phyloP scores from a whole-genome alignment of 139 green algal genomes.

The Coelastrella sp. region DNA sequence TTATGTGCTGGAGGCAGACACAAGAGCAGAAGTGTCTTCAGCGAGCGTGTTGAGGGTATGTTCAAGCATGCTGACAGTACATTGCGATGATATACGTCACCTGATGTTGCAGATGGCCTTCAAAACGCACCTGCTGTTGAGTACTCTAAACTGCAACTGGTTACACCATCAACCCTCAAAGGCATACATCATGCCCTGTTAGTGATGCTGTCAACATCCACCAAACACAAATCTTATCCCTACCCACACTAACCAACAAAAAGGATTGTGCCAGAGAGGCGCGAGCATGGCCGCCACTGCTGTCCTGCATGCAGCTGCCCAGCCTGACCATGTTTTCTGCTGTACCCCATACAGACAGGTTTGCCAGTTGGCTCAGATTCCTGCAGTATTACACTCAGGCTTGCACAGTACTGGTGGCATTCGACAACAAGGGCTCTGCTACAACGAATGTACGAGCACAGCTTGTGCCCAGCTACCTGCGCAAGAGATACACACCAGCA shows the following conservation, averaged over 20 bases:
- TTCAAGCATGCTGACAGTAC: background rate
- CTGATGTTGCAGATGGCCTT: no score
- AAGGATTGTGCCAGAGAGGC: no score
- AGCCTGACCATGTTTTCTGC: background rate
- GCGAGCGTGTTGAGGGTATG: background rate
- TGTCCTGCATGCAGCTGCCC: background rate
- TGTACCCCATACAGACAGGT: background rate
- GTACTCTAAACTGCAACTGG: no score
- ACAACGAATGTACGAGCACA: slow-evolving; percentile 24
- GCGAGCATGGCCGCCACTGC: background rate
- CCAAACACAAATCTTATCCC: no score
- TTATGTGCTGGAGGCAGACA: slow-evolving; percentile 3
- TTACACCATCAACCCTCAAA: no score
- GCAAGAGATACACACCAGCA: slow-evolving; percentile 23
- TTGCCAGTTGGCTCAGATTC: slow-evolving; percentile 8
- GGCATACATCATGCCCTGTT: no score
- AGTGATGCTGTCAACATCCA: no score
- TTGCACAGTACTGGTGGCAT: slow-evolving; percentile 15
- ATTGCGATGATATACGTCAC: background rate
- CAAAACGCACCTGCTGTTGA: no score
- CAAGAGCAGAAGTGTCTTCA: background rate
- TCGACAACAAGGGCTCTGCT: slow-evolving; percentile 32
- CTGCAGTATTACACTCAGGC: background rate
- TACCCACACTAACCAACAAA: no score
- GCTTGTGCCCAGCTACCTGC: slow-evolving; percentile 5